phyloP scores from a whole-genome alignment of 2,329 filamentous ascomycete species.

The Ophiostoma fasciatum region DNA sequence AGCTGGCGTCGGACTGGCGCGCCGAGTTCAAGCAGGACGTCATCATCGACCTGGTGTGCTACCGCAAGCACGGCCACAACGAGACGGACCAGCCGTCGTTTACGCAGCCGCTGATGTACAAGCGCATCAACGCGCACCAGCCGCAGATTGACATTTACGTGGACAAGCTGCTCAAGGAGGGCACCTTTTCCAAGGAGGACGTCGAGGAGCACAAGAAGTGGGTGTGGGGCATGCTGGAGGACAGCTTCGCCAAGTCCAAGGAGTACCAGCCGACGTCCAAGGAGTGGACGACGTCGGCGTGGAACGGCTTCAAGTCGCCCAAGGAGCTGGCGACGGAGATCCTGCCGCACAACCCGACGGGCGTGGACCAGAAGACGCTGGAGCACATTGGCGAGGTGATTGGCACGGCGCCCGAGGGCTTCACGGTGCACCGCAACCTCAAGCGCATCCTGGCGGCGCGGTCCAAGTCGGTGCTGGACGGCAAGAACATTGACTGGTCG shows the following conservation, averaged over 20 bases:
- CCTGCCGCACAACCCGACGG: constrained; percentile 79
- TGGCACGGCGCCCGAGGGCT: constrained; percentile 65
- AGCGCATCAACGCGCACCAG: constrained; percentile 76
- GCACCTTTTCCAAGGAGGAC: constrained; percentile 93
- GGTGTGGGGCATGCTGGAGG: constrained; percentile 98
- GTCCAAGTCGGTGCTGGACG: constrained; percentile 83
- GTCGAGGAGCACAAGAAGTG: constrained; percentile 98
- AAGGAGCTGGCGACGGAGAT: constrained; percentile 95
- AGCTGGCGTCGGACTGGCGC: constrained; percentile 93
- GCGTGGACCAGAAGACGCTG: constrained; percentile 56
- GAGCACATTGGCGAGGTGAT: constrained; percentile 74
- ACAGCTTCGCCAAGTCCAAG: constrained; percentile 93
- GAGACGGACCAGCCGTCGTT: constrained; percentile 99
- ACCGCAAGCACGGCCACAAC: constrained; percentile 98
- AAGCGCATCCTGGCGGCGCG: constrained; percentile 87
- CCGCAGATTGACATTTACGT: constrained; percentile 84
- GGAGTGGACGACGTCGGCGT: constrained; percentile 96
- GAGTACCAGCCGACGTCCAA: constrained; percentile 93
- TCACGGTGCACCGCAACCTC: constrained; percentile 84
- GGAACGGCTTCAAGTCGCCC: constrained; percentile 98
- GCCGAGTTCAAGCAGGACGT: constrained; percentile 98
- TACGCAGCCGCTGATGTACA: constrained; percentile 99
- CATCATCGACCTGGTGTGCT: constrained; percentile 95
- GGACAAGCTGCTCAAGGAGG: constrained; percentile 77
- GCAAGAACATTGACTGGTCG: constrained; percentile 92